phyloP scores from a whole-genome alignment of 768 basidiomycete genomes.

The Pisolithus sp. region DNA sequence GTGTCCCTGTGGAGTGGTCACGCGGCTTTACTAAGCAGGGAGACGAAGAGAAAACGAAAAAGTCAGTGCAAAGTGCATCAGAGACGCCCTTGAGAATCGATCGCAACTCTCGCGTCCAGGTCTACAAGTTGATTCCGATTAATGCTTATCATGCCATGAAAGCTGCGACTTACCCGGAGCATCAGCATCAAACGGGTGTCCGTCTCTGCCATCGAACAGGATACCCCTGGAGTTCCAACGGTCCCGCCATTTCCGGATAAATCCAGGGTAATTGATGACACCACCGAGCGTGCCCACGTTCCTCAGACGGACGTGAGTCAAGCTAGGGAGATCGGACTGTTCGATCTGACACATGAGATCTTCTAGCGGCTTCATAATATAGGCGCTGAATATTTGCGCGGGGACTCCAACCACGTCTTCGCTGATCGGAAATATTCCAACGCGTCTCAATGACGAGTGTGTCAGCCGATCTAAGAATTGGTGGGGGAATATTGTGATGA shows the following conservation, averaged over 20 bases:
- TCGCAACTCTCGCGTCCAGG: too few relatives aligned
- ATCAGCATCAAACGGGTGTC: conserved; percentile 13
- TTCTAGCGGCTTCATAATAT: conserved; percentile 38
- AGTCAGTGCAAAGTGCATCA: too few relatives aligned
- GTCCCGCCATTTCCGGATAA: conserved; percentile 24
- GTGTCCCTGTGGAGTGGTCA: background rate
- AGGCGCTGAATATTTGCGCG: conserved; percentile 29
- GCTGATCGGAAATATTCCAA: conserved; percentile 38
- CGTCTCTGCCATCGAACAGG: conserved; percentile 29
- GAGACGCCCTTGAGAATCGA: too few relatives aligned
- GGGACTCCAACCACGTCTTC: conserved; percentile 35
- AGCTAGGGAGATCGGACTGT: conserved; percentile 26
- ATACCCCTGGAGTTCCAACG: conserved; percentile 23
- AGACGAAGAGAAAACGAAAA: background rate
- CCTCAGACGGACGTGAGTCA: conserved; percentile 34
- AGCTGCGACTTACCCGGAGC: background rate
- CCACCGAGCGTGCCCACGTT: conserved; percentile 34
- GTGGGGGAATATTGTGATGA: conserved; percentile 33
- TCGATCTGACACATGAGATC: conserved; percentile 34
- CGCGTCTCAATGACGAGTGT: conserved; percentile 36
- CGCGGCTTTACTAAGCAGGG: background rate
- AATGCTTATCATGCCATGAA: too few relatives aligned
- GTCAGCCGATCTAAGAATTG: conserved; percentile 28
- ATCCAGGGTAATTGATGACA: conserved; percentile 21
- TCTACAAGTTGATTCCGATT: too few relatives aligned